Evolutionary conservation across 1,284 basidiomycete genomes (phyloP).

Genomic region (Rhizopogon hawkerae): DNA sequence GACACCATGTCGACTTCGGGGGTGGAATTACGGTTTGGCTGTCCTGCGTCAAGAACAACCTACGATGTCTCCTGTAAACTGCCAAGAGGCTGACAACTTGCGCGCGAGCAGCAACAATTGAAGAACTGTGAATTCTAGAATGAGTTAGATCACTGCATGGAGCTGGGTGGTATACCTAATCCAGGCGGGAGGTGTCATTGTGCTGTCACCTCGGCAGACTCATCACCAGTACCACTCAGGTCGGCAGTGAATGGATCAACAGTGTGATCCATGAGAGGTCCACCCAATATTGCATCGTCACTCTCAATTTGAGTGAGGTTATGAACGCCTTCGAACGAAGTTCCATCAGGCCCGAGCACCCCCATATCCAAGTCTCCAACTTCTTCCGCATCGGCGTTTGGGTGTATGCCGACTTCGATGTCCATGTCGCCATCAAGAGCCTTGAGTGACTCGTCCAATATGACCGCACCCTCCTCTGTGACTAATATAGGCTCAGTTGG

Average conservation of each 20-base stretch:
- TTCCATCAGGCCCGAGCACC: conserved; percentile 54
- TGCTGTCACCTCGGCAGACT: neutral
- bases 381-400: conserved; percentile 25
- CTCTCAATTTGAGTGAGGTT: conserved; percentile 48
- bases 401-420: conserved; percentile 24
- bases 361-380: conserved; percentile 48
- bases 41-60: neutral
- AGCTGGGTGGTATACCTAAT: neutral
- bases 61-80: neutral
- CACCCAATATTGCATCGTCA: conserved; percentile 47
- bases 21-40: neutral
- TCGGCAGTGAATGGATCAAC: conserved; percentile 45
- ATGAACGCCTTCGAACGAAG: conserved; percentile 45
- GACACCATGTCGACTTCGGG: neutral
- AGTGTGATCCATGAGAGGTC: conserved; percentile 49
- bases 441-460: conserved; percentile 42
- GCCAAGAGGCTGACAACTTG: neutral
- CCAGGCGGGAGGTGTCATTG: neutral
- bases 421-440: conserved; percentile 37
- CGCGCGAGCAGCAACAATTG: neutral
- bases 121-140: neutral
- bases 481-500: conserved; percentile 23
- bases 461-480: conserved; percentile 29
- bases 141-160: neutral
- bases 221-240: neutral